A percentile compares a stretch with the other conserved stretches of the same genome.
Evolutionary conservation across 2,329 filamentous ascomycete genomes (phyloP).

Genomic region (Penicillium sp.): DNA sequence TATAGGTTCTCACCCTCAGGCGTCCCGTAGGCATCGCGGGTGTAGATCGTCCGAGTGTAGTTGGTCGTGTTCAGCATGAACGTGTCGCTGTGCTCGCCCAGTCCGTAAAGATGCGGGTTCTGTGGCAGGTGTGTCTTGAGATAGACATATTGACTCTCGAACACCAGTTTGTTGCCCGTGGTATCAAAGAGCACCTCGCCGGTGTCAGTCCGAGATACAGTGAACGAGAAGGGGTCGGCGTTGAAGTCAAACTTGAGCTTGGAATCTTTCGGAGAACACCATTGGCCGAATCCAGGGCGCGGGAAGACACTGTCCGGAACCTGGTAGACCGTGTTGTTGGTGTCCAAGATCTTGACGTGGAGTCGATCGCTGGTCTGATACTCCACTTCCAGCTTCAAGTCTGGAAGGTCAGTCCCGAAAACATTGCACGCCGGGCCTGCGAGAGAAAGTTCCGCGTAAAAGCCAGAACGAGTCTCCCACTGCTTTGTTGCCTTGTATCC

Average conservation of each 20-base stretch:
- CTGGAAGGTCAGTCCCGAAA: constrained; percentile 55
- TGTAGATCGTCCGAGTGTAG: constrained; percentile 65
- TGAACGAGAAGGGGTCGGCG: constrained; percentile 61
- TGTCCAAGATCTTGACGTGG: constrained; percentile 45
- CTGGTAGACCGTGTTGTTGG: constrained; percentile 15
- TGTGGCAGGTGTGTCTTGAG: constrained; percentile 65
- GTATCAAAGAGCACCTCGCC: constrained; percentile 59
- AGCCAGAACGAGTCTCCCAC: constrained; percentile 9
- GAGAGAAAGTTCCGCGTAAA: constrained; percentile 60
- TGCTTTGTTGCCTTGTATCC: constrained; percentile 16
- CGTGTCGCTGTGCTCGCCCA: constrained; percentile 69
- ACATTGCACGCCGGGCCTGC: constrained; percentile 63
- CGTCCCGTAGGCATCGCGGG: constrained; percentile 59
- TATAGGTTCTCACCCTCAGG: constrained; percentile 64
- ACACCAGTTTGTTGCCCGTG: constrained; percentile 61
- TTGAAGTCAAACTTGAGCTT: constrained; percentile 14
- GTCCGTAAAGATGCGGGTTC: constrained; percentile 66
- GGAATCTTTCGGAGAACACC: constrained; percentile 7
- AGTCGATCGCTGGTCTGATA: constrained; percentile 60
- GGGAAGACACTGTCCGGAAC: constrained; percentile 25
- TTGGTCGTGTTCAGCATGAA: constrained; percentile 63
- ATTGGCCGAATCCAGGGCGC: constrained; percentile 10
- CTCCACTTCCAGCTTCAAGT: constrained; percentile 55
- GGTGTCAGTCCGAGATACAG: constrained; percentile 39
- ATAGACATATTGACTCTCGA: constrained; percentile 69